A percentile compares a stretch with the other conserved stretches of the same genome.
Evolutionary conservation across 805 yeast genomes (phyloP).

Genomic region (Ogataea methylovora): DNA sequence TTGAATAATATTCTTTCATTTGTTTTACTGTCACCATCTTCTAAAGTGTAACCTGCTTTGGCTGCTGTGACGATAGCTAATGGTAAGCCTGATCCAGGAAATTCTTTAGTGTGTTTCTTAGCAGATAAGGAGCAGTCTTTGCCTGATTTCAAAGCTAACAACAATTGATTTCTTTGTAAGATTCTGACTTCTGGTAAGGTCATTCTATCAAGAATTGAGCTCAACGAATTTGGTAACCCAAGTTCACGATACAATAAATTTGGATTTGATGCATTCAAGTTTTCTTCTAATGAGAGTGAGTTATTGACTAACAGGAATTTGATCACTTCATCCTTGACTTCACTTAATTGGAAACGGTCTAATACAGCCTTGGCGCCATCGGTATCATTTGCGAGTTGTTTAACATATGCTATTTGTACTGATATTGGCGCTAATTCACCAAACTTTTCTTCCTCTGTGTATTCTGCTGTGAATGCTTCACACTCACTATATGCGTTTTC

Average conservation of each 20-base stretch:
- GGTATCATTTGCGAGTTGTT: slow-evolving; percentile 29
- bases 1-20: slow-evolving; percentile 27
- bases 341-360: slow-evolving; percentile 21
- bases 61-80: slow-evolving; percentile 14
- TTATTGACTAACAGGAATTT: slow-evolving; percentile 39
- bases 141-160: slow-evolving; percentile 33
- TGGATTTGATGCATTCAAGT: slow-evolving; percentile 8
- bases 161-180: slow-evolving; percentile 36
- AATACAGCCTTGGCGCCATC: slow-evolving; percentile 31
- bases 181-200: slow-evolving; percentile 32
- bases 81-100: slow-evolving; percentile 20
- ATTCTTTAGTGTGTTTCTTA: slow-evolving; percentile 8
- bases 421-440: slow-evolving; percentile 54
- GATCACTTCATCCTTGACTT: slow-evolving; percentile 31
- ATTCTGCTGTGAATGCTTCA: slow-evolving; percentile 27
- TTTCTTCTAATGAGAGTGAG: slow-evolving; percentile 22
- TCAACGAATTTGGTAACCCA: slow-evolving; percentile 22
- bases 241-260: slow-evolving; percentile 24
- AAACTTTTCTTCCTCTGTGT: slow-evolving; percentile 37
- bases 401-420: slow-evolving; percentile 51
- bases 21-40: slow-evolving; percentile 8
- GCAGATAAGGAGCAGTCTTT: slow-evolving; percentile 18
- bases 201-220: slow-evolving; percentile 22
- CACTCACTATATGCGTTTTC: slow-evolving; percentile 39
- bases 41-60: slow-evolving; percentile 11